These are phyloP conservation scores for Parachaetomium inaequale DNA, from an alignment of 495 filamentous ascomycete species.

Conservation along the genomic window DNA sequence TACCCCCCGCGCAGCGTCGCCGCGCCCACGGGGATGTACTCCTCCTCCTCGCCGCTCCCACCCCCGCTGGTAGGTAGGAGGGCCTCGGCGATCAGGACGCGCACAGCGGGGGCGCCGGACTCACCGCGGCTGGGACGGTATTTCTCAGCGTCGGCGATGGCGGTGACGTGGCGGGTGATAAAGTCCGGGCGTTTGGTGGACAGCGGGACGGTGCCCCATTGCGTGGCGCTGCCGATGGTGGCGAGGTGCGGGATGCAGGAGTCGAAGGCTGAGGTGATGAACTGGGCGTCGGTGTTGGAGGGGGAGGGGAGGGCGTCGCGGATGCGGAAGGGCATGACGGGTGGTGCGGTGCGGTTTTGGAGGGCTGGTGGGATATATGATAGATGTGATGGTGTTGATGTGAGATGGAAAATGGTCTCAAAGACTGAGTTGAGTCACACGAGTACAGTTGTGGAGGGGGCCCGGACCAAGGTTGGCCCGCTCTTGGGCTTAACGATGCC, in stretches of 20 bases:
- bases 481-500: not conserved
- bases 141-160: constrained; percentile 12
- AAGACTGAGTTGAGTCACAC: not conserved
- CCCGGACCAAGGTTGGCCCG: not conserved
- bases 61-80: too few relatives aligned
- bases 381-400: not conserved
- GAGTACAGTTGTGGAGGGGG: not conserved
- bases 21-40: constrained; percentile 10
- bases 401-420: not conserved
- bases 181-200: constrained; percentile 9
- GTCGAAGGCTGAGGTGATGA: constrained; percentile 14
- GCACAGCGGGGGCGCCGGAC: not conserved
- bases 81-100: constrained; percentile 18
- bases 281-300: constrained; percentile 15
- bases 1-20: constrained; percentile 11
- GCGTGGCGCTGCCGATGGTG: constrained; percentile 19
- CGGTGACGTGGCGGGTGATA: constrained; percentile 2
- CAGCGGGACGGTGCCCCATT: constrained; percentile 15
- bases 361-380: not conserved
- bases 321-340: constrained; percentile 15
- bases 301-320: constrained; percentile 17
- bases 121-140: not conserved
- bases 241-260: constrained; percentile 18
- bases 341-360: not conserved
- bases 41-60: too few relatives aligned